Conservation (phyloP, 2,329 filamentous ascomycete species). For the Mycocentrospora acerina region DNA sequence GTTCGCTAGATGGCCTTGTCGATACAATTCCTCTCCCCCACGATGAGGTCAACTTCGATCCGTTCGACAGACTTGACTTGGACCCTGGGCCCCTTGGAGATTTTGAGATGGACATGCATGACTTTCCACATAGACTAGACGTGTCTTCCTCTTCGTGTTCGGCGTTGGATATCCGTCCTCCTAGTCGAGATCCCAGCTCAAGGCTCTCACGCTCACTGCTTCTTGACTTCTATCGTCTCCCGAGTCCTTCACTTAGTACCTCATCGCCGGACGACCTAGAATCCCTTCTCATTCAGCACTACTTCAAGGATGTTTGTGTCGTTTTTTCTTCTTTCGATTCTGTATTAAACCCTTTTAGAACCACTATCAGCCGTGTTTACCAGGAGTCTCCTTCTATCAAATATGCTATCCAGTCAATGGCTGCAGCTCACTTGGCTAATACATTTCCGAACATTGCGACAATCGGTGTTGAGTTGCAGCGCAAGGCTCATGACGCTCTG, state of each 20-base stretch:
- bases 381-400: slow-evolving; percentile 60
- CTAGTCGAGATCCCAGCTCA: slow-evolving; percentile 27
- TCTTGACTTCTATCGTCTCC: slow-evolving; percentile 40
- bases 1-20: slow-evolving; percentile 26
- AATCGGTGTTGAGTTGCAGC: slow-evolving; percentile 54
- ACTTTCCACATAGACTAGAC: slow-evolving; percentile 20
- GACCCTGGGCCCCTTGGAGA: slow-evolving; percentile 22
- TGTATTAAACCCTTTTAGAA: slow-evolving; percentile 61
- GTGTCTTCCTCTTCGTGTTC: slow-evolving; percentile 14
- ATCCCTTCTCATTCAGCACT: slow-evolving; percentile 62
- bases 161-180: slow-evolving; percentile 14
- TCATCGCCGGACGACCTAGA: slow-evolving; percentile 49
- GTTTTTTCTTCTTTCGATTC: slow-evolving; percentile 67
- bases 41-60: slow-evolving; percentile 28
- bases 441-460: slow-evolving; percentile 57
- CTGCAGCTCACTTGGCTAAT: slow-evolving; percentile 61
- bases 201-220: slow-evolving; percentile 42
- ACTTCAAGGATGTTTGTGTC: slow-evolving; percentile 63
- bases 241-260: slow-evolving; percentile 34
- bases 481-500: slow-evolving; percentile 55
- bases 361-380: slow-evolving; percentile 60
- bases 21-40: slow-evolving; percentile 22
- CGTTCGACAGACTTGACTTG: slow-evolving; percentile 31
- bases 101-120: slow-evolving; percentile 22
- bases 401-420: slow-evolving; percentile 65